Base-by-base conservation (phyloP, 2,329 filamentous ascomycete genomes). In the Aspergillus bombycis region DNA sequence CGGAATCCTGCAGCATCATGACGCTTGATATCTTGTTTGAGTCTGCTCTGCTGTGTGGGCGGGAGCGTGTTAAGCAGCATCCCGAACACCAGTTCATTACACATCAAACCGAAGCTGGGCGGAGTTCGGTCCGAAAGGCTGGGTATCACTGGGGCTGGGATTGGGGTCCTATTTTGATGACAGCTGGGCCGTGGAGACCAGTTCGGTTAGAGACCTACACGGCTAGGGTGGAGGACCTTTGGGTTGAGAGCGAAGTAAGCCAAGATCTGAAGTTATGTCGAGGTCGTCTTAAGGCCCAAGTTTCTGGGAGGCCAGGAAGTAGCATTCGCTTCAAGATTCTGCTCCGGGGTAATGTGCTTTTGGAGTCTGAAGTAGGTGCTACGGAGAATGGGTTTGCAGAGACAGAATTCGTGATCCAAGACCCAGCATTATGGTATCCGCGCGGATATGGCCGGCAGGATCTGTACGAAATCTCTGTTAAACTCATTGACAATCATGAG, bases 81-180 rank as follows among this genome's bases (percentile, higher is more conserved):
- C 76, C 78, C 8, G 73, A 79, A n/a, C 82, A 85, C 66, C 74
- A 71, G 41, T 84, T 79, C 73, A 72, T 77, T 1, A 75, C 75
- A 12, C 81, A 79, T 66, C 82, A 82, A 63, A 81, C 80, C 0
- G 80, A 82, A 28, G 64, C 73, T 8, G 71, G 75, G 16, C 68
- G 79, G 23, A 71, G 86, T 3, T 82, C 83, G 5, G 83, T 86
- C 0, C 79, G 88, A 21, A 91, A 90, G 71, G 86, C 88, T 0
- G 88, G 90, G 73, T 90, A 88, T 68, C 85, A 89, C 67, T 91
- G 86, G 86, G 87, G 88, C 2, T 91, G 88, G 88, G 88, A 91
- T 69, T 90, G 88, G 88, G 88, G 88, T 0, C 88, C 88, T 0
- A 81, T 88, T 9, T 68, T 89, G 57, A 81, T 88, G 72, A 87